A percentile compares a stretch with the other conserved stretches of the same genome.
phyloP scores from a whole-genome alignment of 1,284 basidiomycete species.

The Neonothopanus nambi region DNA sequence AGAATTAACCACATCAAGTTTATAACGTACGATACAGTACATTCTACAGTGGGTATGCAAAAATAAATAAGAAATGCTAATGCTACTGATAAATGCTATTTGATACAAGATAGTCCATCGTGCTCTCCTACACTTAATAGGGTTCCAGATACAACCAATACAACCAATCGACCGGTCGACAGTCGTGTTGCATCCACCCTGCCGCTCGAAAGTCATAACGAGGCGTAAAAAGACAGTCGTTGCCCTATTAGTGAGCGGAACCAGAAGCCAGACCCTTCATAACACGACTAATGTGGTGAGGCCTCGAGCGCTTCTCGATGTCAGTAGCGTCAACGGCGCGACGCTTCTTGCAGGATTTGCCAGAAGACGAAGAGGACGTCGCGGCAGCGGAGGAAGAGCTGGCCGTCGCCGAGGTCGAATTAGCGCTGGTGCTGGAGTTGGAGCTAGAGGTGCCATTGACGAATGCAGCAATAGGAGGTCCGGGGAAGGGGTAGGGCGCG shows the following conservation, averaged over 20 bases:
- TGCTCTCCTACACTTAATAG: neutral
- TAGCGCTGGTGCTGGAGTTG: neutral
- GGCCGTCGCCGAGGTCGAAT: conserved; percentile 3
- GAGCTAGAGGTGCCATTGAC: conserved; percentile 19
- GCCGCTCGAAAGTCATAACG: too few species aligned
- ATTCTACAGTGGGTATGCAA: too few species aligned
- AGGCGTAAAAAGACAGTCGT: neutral
- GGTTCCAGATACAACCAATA: neutral
- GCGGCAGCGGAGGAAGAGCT: neutral
- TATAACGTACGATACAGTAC: too few species aligned
- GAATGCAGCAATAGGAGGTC: conserved; percentile 49
- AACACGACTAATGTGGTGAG: conserved; percentile 1
- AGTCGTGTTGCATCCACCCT: too few species aligned
- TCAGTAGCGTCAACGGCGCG: neutral
- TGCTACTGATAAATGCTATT: neutral
- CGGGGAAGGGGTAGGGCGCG: conserved; percentile 48
- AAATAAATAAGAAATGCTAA: conserved; percentile 3
- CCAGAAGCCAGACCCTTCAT: conserved; percentile 2
- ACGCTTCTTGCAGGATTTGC: neutral
- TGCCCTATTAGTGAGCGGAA: too few species aligned
- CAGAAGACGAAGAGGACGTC: neutral
- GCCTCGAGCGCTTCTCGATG: neutral
- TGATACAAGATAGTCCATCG: neutral
- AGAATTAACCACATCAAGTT: too few species aligned
- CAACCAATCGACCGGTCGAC: too few species aligned